phyloP scores from a whole-genome alignment of 768 basidiomycete genomes.

The Dioszegia crocea region DNA sequence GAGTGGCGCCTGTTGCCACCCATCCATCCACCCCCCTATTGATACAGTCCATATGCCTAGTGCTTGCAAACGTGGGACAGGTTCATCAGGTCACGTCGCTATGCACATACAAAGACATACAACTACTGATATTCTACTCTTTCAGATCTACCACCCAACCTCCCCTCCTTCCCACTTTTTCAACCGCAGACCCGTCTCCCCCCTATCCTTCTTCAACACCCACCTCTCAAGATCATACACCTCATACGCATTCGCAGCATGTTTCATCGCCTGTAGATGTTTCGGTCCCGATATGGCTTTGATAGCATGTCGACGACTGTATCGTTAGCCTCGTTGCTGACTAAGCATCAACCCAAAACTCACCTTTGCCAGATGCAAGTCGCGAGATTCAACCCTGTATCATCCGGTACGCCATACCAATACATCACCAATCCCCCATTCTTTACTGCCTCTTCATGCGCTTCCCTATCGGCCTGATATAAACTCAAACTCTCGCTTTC shows the following conservation, averaged over 20 bases:
- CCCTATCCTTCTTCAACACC: constrained; percentile 63
- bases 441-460: constrained; percentile 87
- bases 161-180: constrained; percentile 62
- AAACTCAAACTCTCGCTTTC: constrained; percentile 50
- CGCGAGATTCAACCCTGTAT: constrained; percentile 79
- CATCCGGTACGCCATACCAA: constrained; percentile 83
- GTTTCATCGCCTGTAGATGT: constrained; percentile 75
- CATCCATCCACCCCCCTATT: no score
- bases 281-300: constrained; percentile 74
- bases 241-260: constrained; percentile 65
- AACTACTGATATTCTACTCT: no score
- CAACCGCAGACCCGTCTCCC: constrained; percentile 59
- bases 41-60: no score
- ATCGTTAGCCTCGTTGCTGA: background rate
- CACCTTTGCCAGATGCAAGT: constrained; percentile 77
- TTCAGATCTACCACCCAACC: constrained; percentile 66
- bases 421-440: constrained; percentile 75
- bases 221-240: constrained; percentile 73
- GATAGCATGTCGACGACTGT: constrained; percentile 71
- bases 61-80: no score
- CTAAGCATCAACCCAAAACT: background rate
- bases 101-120: no score
- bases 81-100: no score
- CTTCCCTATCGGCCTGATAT: constrained; percentile 78
- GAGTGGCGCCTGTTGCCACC: no score